phyloP scores from a whole-genome alignment of 768 basidiomycete species.

The Phylloporus sp. region DNA sequence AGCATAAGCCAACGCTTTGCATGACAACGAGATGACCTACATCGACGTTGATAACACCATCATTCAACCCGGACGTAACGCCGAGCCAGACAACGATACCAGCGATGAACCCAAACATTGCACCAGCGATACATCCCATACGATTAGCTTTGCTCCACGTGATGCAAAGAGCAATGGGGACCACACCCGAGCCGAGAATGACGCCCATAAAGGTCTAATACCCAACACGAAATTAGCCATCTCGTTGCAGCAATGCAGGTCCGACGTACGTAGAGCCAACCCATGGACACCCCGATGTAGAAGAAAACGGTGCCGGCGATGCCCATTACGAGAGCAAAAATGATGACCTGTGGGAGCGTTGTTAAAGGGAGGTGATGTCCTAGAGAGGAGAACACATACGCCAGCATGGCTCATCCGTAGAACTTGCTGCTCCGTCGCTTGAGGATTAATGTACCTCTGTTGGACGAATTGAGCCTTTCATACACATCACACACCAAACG shows the following conservation, averaged over 20 bases:
- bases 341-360: slow-evolving; percentile 43
- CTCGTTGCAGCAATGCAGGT: background rate
- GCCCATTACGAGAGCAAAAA: slow-evolving; percentile 75
- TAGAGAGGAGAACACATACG: slow-evolving; percentile 33
- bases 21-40: slow-evolving; percentile 32
- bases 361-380: background rate
- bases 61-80: slow-evolving; percentile 66
- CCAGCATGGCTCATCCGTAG: slow-evolving; percentile 63
- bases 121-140: slow-evolving; percentile 73
- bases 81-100: slow-evolving; percentile 85
- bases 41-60: slow-evolving; percentile 62
- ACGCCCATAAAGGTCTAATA: slow-evolving; percentile 82
- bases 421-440: slow-evolving; percentile 70
- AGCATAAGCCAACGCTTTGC: background rate
- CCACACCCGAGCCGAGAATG: slow-evolving; percentile 78
- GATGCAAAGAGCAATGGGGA: slow-evolving; percentile 80
- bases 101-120: slow-evolving; percentile 60
- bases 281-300: slow-evolving; percentile 89
- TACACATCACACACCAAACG: background rate
- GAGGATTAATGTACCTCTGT: slow-evolving; percentile 74
- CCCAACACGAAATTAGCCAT: background rate
- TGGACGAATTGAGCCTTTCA: background rate
- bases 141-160: slow-evolving; percentile 86
- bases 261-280: slow-evolving; percentile 78
- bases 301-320: slow-evolving; percentile 82